Base-by-base conservation (phyloP, 345 rosid genomes). In the Theobroma cacao region DNA sequence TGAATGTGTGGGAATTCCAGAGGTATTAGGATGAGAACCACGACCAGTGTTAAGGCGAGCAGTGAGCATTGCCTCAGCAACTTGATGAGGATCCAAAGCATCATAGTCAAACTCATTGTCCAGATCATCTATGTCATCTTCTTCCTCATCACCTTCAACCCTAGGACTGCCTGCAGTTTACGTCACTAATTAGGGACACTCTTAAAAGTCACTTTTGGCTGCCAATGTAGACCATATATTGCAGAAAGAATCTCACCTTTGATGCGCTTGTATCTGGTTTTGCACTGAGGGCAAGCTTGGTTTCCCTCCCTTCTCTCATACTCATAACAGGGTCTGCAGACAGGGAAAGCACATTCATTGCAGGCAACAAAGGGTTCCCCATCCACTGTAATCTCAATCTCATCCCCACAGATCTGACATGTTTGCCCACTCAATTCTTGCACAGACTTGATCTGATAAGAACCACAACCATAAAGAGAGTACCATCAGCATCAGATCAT, bases 261-360 rank as follows among this genome's bases (percentile, higher is more conserved):
- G 72, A 95, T 52, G 41, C 99, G 91, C 84, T 90, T 93, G 86
- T 87, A 95, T 77, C 97, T 83, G 50, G 98, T 95, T 87, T 93
- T 95, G 83, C 99, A 95, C 77, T 93, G 99, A 15, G 99, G 99
- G 80, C 99, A 95, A 76, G 94, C 94, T 80, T 93, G 96, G 78
- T 90, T 95, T 66, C 99, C 99, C 83, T 95, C 99, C 82, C 93
- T 86, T 83, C 99, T 90, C 87, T 95, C 99, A 58, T 95, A 93
- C 85, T 92, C 97, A 52, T 95, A 95, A 85, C 99, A 93, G 58
- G 94, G 90, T 78, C 95, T 86, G 82, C 99, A 95, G 60, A 95
- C 98, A n/a, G 98, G 98, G 81, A 95, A 95, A 73, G 98, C 98
- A 78, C 98, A 95, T 84, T 95, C 98, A 36, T 95, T 95, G 89